A percentile compares a stretch with the other conserved stretches of the same genome.
These are phyloP conservation scores for Niveomyces coronatus DNA, from an alignment of 2,329 filamentous ascomycete species.

Conservation along the genomic window DNA sequence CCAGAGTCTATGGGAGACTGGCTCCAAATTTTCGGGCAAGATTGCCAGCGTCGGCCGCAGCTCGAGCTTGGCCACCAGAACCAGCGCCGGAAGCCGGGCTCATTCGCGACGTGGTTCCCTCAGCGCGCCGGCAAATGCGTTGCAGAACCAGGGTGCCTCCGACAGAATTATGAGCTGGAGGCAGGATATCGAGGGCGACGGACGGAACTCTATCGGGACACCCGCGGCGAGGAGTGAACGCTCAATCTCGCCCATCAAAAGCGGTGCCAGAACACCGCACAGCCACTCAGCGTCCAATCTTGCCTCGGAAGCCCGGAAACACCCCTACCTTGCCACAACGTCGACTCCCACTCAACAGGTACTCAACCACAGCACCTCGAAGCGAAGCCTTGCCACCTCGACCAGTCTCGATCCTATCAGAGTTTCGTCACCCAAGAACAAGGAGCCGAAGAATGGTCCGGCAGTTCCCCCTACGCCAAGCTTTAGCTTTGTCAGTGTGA, in stretches of 20 bases:
- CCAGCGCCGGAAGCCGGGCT: slow-evolving; percentile 34
- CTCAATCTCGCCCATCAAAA: slow-evolving; percentile 44
- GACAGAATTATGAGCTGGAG: slow-evolving; percentile 88
- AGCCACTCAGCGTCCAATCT: slow-evolving; percentile 28
- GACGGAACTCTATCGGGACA: slow-evolving; percentile 28
- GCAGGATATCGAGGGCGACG: slow-evolving; percentile 46
- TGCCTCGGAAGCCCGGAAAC: slow-evolving; percentile 36
- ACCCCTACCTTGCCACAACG: slow-evolving; percentile 27
- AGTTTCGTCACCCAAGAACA: slow-evolving; percentile 15
- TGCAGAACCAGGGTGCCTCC: slow-evolving; percentile 29
- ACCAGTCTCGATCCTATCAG: neutral
- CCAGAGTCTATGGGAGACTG: slow-evolving; percentile 67
- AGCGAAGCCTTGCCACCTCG: neutral
- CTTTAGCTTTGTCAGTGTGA: slow-evolving; percentile 36
- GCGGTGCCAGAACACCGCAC: slow-evolving; percentile 23
- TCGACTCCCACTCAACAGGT: slow-evolving; percentile 15
- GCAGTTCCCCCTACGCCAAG: slow-evolving; percentile 42
- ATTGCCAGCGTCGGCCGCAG: slow-evolving; percentile 49
- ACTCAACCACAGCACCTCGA: slow-evolving; percentile 3
- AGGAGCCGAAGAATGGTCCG: slow-evolving; percentile 17
- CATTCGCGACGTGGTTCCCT: slow-evolving; percentile 47
- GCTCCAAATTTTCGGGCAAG: slow-evolving; percentile 64
- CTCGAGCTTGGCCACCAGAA: slow-evolving; percentile 44
- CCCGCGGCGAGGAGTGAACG: slow-evolving; percentile 38
- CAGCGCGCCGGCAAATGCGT: slow-evolving; percentile 20